Conservation (phyloP, 345 rosid species). For the Melaleuca alternifolia region DNA sequence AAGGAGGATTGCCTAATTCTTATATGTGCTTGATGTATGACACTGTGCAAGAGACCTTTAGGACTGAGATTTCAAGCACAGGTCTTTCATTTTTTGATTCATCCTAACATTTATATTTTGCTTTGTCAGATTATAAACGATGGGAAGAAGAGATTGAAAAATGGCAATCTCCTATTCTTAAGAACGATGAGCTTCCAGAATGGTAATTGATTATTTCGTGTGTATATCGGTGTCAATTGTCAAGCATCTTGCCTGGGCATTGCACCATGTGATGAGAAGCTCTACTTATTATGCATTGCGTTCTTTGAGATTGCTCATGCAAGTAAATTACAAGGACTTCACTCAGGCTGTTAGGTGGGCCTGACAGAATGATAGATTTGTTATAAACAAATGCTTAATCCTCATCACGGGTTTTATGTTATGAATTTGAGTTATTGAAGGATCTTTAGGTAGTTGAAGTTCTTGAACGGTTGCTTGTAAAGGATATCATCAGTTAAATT, state of each 20-base stretch:
- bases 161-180: constrained; percentile 83
- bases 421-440: background rate
- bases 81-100: background rate
- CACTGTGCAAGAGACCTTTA: background rate
- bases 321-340: background rate
- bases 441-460: background rate
- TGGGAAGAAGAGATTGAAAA: constrained; percentile 98
- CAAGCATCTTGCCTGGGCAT: background rate
- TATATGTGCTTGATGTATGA: background rate
- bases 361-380: background rate
- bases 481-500: background rate
- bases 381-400: background rate
- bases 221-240: background rate
- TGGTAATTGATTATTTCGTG: constrained; percentile 33
- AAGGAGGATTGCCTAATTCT: background rate
- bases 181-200: constrained; percentile 75
- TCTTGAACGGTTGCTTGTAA: background rate
- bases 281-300: background rate
- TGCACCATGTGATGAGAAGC: background rate
- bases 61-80: background rate
- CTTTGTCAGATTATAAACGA: constrained; percentile 59
- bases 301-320: background rate
- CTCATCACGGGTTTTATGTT: background rate
- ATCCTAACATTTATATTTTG: background rate
- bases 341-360: background rate